These are phyloP conservation scores for Elsinoe perseae DNA, from an alignment of 2,329 filamentous ascomycete genomes.

Conservation along the genomic window DNA sequence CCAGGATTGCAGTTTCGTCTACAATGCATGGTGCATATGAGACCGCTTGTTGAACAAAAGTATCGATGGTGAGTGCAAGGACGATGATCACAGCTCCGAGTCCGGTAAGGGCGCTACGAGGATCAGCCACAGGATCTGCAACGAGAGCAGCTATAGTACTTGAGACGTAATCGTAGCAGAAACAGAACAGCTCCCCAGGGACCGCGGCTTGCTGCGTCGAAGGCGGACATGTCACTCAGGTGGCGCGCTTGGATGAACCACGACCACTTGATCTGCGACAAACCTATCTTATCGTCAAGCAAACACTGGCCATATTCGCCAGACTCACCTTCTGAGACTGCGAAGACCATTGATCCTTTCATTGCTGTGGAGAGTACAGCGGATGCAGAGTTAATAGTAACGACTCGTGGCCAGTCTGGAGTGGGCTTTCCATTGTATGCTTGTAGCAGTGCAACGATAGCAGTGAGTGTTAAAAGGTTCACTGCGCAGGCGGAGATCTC, in stretches of 20 bases:
- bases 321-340: not conserved
- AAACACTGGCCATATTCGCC: too few species aligned
- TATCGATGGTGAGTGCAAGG: not conserved
- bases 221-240: not conserved
- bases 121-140: too few species aligned
- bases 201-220: not conserved
- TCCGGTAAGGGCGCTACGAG: not conserved
- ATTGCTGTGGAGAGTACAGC: not conserved
- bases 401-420: not conserved
- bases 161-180: not conserved
- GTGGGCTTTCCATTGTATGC: not conserved
- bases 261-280: not conserved
- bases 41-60: not conserved
- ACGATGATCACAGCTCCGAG: not conserved
- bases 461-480: not conserved
- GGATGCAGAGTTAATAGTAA: not conserved
- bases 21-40: not conserved
- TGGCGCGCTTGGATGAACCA: not conserved
- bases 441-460: not conserved
- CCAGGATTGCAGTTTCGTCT: not conserved
- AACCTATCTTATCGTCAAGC: not conserved
- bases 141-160: not conserved
- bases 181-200: conserved; percentile 3
- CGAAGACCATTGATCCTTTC: not conserved
- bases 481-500: not conserved